phyloP scores from a whole-genome alignment of 1,139 yeast genomes.

The Suhomyces chickasaworum region DNA sequence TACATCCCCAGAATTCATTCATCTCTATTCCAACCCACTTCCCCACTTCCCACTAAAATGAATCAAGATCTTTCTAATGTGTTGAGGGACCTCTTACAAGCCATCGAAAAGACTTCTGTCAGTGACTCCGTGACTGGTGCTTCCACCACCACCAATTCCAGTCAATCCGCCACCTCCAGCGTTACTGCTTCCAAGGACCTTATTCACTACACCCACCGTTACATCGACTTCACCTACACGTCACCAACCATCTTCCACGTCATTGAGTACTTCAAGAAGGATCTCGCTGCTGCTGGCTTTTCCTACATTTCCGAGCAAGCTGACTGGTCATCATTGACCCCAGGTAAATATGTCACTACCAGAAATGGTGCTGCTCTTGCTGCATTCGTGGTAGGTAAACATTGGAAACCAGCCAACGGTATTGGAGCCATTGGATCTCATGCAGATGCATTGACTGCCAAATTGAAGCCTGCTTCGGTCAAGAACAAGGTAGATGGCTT shows the following conservation, averaged over 20 bases:
- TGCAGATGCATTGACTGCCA: conserved; percentile 58
- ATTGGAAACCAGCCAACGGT: conserved; percentile 59
- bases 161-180: background rate
- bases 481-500: conserved; percentile 56
- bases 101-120: conserved; percentile 6
- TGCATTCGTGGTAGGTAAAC: conserved; percentile 59
- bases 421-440: conserved; percentile 63
- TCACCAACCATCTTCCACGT: conserved; percentile 69
- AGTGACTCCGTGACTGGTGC: background rate
- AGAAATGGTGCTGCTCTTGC: conserved; percentile 58
- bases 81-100: conserved; percentile 10
- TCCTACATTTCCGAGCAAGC: conserved; percentile 52
- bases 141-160: background rate
- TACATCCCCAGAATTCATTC: background rate
- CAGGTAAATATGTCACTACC: conserved; percentile 56
- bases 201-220: conserved; percentile 45
- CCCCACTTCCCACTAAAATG: background rate
- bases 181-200: conserved; percentile 16
- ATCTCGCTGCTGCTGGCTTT: conserved; percentile 54
- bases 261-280: conserved; percentile 43
- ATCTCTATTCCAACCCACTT: no score
- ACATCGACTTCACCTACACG: conserved; percentile 58
- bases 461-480: conserved; percentile 58
- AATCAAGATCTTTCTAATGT: conserved; percentile 6
- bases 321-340: conserved; percentile 41